These are phyloP conservation scores for Amylostereum areolatum DNA, from an alignment of 1,284 basidiomycete species.

Conservation along the genomic window DNA sequence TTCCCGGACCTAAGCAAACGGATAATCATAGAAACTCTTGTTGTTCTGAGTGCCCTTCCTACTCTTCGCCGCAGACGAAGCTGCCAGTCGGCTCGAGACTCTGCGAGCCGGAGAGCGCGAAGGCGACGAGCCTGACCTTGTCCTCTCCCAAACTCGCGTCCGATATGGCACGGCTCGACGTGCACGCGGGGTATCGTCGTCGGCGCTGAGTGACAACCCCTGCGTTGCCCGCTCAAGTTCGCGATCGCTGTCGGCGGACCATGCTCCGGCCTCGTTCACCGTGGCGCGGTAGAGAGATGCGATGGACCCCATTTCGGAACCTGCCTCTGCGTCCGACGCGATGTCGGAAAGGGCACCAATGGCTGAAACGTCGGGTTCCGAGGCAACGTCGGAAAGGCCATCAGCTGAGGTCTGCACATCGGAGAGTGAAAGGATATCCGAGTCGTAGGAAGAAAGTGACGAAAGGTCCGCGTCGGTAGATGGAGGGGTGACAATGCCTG, in stretches of 20 bases:
- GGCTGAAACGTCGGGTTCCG: slow-evolving; percentile 11
- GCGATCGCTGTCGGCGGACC: slow-evolving; percentile 2
- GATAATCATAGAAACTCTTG: slow-evolving; percentile 33
- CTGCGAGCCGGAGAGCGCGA: slow-evolving; percentile 34
- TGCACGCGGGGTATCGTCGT: slow-evolving; percentile 20
- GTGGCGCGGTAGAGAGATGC: slow-evolving; percentile 14
- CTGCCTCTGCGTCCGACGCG: slow-evolving; percentile 22
- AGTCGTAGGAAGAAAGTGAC: slow-evolving; percentile 32
- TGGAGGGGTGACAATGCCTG: slow-evolving; percentile 61
- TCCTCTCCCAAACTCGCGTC: slow-evolving; percentile 20
- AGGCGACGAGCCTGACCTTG: slow-evolving; percentile 29
- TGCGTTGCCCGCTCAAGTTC: slow-evolving; percentile 6
- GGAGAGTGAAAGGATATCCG: slow-evolving; percentile 42
- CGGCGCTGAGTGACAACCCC: slow-evolving; percentile 4
- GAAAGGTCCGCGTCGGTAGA: slow-evolving; percentile 47
- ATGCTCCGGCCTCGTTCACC: slow-evolving; percentile 4
- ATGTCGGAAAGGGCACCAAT: slow-evolving; percentile 29
- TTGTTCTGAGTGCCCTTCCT: background rate
- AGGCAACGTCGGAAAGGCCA: slow-evolving; percentile 31
- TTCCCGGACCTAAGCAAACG: slow-evolving; percentile 26
- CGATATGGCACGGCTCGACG: slow-evolving; percentile 20
- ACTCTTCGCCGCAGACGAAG: slow-evolving; percentile 4
- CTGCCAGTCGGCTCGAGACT: slow-evolving; percentile 17
- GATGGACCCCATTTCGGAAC: slow-evolving; percentile 14
- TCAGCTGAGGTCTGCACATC: slow-evolving; percentile 36